A percentile compares a stretch with the other conserved stretches of the same genome.
phyloP scores from a whole-genome alignment of 1,139 yeast genomes.

The Arxiozyma bovina region DNA sequence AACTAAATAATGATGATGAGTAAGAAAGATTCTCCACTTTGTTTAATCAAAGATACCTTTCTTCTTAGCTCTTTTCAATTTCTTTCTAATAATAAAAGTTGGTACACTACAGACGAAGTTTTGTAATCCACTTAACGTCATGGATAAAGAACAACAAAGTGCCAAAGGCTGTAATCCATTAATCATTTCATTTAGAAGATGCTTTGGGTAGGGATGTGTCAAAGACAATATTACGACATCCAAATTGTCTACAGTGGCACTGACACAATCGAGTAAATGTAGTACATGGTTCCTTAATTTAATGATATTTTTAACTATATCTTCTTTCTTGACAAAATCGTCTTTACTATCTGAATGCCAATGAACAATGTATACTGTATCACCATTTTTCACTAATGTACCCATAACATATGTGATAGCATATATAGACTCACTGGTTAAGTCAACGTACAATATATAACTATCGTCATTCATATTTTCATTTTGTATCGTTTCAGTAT shows the following conservation, averaged over 20 bases:
- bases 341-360: conserved; percentile 34
- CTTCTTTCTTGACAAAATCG: conserved; percentile 8
- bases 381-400: conserved; percentile 74
- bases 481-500: background rate
- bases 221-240: conserved; percentile 26
- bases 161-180: conserved; percentile 76
- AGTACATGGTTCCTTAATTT: conserved; percentile 18
- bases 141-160: conserved; percentile 48
- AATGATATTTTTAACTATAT: conserved; percentile 15
- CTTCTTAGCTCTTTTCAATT: conserved; percentile 64
- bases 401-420: conserved; percentile 91
- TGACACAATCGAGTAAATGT: conserved; percentile 27
- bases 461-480: conserved; percentile 1
- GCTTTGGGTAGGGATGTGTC: conserved; percentile 76
- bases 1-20: background rate
- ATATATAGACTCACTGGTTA: conserved; percentile 75
- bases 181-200: conserved; percentile 71
- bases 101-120: conserved; percentile 55
- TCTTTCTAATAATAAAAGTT: conserved; percentile 82
- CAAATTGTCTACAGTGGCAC: conserved; percentile 22
- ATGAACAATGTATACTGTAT: conserved; percentile 70
- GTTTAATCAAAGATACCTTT: conserved; percentile 23
- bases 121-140: conserved; percentile 25
- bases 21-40: too few relatives aligned
- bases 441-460: conserved; percentile 70